Evolutionary conservation across 139 green algal species (phyloP).

Genomic region (Micromonas pusilla): DNA sequence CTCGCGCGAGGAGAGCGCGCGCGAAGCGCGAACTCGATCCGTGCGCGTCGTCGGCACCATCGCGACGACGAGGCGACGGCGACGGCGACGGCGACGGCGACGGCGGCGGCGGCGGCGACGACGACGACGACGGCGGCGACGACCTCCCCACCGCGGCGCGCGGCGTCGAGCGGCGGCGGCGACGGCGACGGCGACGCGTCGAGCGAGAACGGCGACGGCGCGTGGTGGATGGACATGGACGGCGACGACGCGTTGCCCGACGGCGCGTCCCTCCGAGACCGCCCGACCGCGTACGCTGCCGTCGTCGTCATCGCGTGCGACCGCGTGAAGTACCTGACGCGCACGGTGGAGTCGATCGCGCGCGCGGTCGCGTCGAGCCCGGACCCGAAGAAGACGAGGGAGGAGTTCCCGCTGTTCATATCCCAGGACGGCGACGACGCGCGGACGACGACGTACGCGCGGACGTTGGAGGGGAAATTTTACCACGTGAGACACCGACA

Average conservation of each 20-base stretch:
- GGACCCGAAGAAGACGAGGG: not conserved
- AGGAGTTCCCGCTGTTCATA: conserved; percentile 22
- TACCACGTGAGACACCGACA: not conserved
- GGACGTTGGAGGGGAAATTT: not conserved
- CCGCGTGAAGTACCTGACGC: conserved; percentile 17
- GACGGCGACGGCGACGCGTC: no score
- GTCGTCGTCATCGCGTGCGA: conserved; percentile 20
- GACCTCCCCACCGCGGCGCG: no score
- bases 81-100: no score
- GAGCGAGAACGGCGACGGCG: no score
- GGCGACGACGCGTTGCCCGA: not conserved
- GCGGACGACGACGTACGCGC: not conserved
- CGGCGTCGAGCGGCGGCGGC: no score
- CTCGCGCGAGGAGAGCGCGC: no score
- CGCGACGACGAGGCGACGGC: no score
- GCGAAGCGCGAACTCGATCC: no score
- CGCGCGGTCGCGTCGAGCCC: not conserved
- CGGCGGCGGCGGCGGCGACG: no score
- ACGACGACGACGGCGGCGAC: no score
- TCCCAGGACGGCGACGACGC: conserved; percentile 8
- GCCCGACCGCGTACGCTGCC: not conserved
- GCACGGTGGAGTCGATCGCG: conserved; percentile 8
- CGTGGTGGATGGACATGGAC: no score
- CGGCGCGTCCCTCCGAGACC: not conserved
- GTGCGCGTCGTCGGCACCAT: no score